Percentiles rank a stretch among this genome's conserved stretches.
Conservation (phyloP, 352 stramenopile genomes). For the Blastocystis sp. region DNA sequence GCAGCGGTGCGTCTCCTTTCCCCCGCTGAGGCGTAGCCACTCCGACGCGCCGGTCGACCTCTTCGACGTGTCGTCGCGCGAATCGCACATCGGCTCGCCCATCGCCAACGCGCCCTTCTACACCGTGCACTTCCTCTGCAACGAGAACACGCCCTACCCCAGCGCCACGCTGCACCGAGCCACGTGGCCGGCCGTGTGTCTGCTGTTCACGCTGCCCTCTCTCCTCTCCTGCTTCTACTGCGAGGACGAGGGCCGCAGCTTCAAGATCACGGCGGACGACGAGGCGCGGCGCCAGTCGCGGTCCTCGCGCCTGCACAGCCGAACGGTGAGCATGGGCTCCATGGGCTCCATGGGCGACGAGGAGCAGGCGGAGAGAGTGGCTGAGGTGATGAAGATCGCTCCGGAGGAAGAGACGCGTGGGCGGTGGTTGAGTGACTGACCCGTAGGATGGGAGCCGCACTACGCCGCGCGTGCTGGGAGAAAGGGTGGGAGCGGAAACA, state of each 20-base stretch:
- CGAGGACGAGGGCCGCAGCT: conserved; percentile 68
- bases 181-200: conserved; percentile 71
- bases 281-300: not conserved
- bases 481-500: not conserved
- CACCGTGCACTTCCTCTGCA: conserved; percentile 63
- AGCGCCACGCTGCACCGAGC: conserved; percentile 65
- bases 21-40: not conserved
- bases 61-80: not conserved
- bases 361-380: not conserved
- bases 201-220: conserved; percentile 67
- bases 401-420: not conserved
- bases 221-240: conserved; percentile 37
- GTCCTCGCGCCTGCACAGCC: conserved; percentile 9
- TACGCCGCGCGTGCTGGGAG: conserved; percentile 24
- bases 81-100: conserved; percentile 18
- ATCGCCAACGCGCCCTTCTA: conserved; percentile 41
- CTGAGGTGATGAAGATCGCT: not conserved
- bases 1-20: not conserved
- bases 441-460: conserved; percentile 44
- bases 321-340: not conserved
- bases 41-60: not conserved
- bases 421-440: not conserved
- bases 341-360: not conserved
- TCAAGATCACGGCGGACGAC: conserved; percentile 60
- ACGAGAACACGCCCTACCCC: conserved; percentile 67